Base-by-base conservation (phyloP, 345 rosid species). In the Boechera divaricarpa region DNA sequence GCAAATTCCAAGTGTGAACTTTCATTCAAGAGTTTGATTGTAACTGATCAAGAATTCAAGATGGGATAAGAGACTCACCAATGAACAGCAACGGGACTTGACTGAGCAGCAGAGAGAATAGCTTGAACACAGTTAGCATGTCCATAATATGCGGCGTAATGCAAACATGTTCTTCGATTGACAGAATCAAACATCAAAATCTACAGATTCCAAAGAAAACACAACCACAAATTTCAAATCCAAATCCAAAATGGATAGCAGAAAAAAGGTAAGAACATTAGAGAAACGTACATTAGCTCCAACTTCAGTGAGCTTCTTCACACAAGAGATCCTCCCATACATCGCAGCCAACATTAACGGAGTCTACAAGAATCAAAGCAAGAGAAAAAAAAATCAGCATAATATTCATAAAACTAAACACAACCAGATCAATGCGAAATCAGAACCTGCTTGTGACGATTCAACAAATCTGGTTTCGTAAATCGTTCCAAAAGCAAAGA, bases 271-370 rank as follows among this genome's bases (percentile, higher is more conserved):
- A 44, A 68, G 11, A 42, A n/a, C 1, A 45, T 12, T 6, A 21
- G 0, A 51, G 39, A 68, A 24, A 54, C n/a, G 41, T 24, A 95
- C 99, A 87, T 96, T 93, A 79, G 98, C 99, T 63, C 98, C 99
- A 21, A 95, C 97, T 83, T 87, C 91, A 55, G 94, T 80, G 63
- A 96, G 93, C 86, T 85, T 93, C 83, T 86, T 79, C 82, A 96
- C 82, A 67, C 98, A 96, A 32, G 78, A 69, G 77, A 89, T 89
- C 82, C 86, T 96, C 29, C 99, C 99, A 69, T 89, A 87, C 97
- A 96, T 96, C 70, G 98, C 97, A 67, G 99, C 98, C 61, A 96
- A 73, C 99, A 93, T 96, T 55, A 96, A 90, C 10, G 99, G 99
- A 75, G 98, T 90, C 99, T 96, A 66, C 36, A 74, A 61, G 36